Conservation (phyloP, 495 filamentous ascomycete genomes). For the Neurospora sp. region DNA sequence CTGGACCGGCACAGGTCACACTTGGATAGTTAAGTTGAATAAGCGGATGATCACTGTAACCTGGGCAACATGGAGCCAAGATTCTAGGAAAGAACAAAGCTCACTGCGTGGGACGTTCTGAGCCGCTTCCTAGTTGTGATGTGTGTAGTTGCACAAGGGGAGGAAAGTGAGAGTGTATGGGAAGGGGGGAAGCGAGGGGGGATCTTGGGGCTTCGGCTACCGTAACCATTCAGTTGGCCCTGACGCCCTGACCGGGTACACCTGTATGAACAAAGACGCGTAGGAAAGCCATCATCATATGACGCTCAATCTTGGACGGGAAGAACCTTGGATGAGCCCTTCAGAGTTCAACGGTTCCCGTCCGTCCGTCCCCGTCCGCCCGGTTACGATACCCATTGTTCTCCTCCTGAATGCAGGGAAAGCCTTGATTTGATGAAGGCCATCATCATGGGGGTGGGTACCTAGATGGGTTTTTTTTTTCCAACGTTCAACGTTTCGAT, state of each 20-base stretch:
- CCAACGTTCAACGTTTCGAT: not conserved
- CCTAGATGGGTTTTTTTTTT: not conserved
- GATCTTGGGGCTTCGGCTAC: not conserved
- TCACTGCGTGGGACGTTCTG: constrained; percentile 17
- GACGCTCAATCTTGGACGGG: not conserved
- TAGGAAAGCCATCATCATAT: not conserved
- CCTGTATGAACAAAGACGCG: not conserved
- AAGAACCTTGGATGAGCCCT: not conserved
- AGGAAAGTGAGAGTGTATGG: no score
- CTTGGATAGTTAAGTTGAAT: not conserved
- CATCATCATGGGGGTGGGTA: not conserved
- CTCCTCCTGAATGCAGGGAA: not conserved
- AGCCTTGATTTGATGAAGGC: not conserved
- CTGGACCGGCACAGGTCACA: constrained; percentile 18
- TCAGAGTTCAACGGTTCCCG: not conserved
- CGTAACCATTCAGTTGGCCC: not conserved
- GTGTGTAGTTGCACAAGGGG: no score
- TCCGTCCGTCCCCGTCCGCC: not conserved
- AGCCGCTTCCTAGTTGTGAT: constrained; percentile 20
- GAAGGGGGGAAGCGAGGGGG: not conserved
- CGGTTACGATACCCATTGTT: not conserved
- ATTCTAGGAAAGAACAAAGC: constrained; percentile 2
- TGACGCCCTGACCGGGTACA: not conserved
- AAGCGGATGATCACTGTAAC: not conserved
- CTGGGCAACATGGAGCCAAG: not conserved